Evolutionary conservation across 2,329 filamentous ascomycete genomes (phyloP), one percentile per base, ranked within the genome.

Genomic region (Colletotrichum musae): DNA sequence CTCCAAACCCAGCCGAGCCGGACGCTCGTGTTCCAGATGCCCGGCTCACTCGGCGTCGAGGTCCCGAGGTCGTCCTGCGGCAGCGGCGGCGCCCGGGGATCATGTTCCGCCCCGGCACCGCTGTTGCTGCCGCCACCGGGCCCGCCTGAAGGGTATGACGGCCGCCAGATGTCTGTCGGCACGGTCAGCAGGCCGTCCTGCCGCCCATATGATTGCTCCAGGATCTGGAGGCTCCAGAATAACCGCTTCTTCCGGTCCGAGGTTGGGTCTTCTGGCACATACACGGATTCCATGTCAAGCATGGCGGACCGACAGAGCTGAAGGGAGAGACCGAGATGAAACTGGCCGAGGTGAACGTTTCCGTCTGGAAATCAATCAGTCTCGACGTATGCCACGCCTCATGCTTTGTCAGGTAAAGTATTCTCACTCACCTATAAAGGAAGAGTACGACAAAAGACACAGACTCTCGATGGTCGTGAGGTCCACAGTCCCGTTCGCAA

Each of bases 1-100:
- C 83, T 86, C 85, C 85, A 87, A 4, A 87, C 81, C 84, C 84
- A 86, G 1, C 83, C 83, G 1, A 87, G 80, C 60, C 86, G 82
- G 1, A 84, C 77, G 5, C 82, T 81, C 10, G 84, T 80, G 62
- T 83, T 86, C 85, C 85, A 87, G 43, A 87, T 85, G 0, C 84
- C 85, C 0, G 82, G 78, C 41, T 86, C 84, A 3, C 75, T 76
- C 0, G 78, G 75, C 1, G 74, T 71, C 1, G 82, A 74, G 13
- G 80, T 82, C 1, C 85, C 85, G 1, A 86, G 75, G 1, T 84
- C 78, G 57, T 86, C 84, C 45, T 74, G 71, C 0, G 84, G 84
- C 0, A 86, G 72, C 0, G 83, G 81, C 0, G 85, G 85, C 0
- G 79, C 79, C 28, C 77, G 79, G 9, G 77, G 43, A 2, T 79